Percentiles rank a stretch among this genome's conserved stretches.
Evolutionary conservation across 768 basidiomycete genomes (phyloP).

Genomic region (Ramaria rubella): DNA sequence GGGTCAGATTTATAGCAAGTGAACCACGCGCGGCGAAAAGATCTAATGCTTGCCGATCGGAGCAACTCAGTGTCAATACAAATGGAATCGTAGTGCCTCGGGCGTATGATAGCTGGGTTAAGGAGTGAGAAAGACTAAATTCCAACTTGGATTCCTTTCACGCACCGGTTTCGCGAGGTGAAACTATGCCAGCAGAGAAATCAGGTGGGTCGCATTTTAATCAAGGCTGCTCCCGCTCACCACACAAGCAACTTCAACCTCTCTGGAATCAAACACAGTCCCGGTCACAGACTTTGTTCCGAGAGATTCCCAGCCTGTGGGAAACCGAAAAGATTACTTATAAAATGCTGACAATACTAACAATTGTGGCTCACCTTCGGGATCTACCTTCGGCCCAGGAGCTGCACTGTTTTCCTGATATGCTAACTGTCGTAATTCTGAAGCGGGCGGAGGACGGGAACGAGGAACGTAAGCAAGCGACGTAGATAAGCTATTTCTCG

Average conservation of each 20-base stretch:
- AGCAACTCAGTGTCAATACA: constrained; percentile 37
- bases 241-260: constrained; percentile 24
- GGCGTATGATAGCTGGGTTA: constrained; percentile 40
- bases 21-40: constrained; percentile 37
- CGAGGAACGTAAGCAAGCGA: constrained; percentile 17
- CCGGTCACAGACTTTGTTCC: constrained; percentile 23
- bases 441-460: constrained; percentile 29
- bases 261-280: constrained; percentile 28
- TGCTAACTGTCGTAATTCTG: constrained; percentile 30
- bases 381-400: constrained; percentile 34
- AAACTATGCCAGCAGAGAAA: background rate
- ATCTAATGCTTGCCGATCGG: constrained; percentile 44
- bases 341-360: background rate
- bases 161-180: background rate
- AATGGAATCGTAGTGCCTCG: constrained; percentile 48
- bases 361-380: constrained; percentile 31
- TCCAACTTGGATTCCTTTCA: background rate
- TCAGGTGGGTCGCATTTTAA: background rate
- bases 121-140: constrained; percentile 14
- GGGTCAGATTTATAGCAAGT: constrained; percentile 37
- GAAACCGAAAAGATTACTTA: background rate
- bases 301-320: constrained; percentile 3
- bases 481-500: constrained; percentile 23
- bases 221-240: constrained; percentile 23
- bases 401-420: constrained; percentile 28